phyloP scores from a whole-genome alignment of 176 grass and related monocot genomes.

The Tuctoria greenei region DNA sequence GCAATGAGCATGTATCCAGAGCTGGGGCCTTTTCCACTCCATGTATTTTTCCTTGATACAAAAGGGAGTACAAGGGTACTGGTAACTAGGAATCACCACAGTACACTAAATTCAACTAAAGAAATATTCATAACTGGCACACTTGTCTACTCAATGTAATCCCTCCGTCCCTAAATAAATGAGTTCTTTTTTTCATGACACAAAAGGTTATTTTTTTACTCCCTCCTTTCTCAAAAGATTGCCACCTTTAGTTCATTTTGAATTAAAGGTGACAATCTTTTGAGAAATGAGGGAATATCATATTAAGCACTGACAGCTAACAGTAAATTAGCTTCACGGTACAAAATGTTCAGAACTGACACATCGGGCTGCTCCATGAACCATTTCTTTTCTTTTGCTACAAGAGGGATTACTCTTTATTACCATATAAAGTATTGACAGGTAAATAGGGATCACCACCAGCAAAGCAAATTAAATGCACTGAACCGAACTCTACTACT shows the following conservation, averaged over 20 bases:
- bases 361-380: conserved; percentile 1
- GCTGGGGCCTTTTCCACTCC: neutral
- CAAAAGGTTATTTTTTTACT: no score
- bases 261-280: no score
- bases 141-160: neutral
- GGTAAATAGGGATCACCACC: neutral
- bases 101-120: conserved; percentile 18
- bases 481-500: neutral
- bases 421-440: neutral
- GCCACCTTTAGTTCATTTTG: no score
- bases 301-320: neutral
- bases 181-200: neutral
- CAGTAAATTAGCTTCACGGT: neutral
- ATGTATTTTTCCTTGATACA: neutral
- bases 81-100: neutral
- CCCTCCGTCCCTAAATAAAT: no score
- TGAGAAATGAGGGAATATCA: no score
- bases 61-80: neutral
- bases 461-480: conserved; percentile 17
- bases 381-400: neutral
- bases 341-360: conserved; percentile 3
- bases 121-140: neutral
- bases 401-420: neutral
- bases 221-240: no score
- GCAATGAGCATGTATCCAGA: neutral